Percentiles rank a stretch among this genome's conserved stretches.
phyloP scores from a whole-genome alignment of 305 asterid species.

The Solanum hybrid region DNA sequence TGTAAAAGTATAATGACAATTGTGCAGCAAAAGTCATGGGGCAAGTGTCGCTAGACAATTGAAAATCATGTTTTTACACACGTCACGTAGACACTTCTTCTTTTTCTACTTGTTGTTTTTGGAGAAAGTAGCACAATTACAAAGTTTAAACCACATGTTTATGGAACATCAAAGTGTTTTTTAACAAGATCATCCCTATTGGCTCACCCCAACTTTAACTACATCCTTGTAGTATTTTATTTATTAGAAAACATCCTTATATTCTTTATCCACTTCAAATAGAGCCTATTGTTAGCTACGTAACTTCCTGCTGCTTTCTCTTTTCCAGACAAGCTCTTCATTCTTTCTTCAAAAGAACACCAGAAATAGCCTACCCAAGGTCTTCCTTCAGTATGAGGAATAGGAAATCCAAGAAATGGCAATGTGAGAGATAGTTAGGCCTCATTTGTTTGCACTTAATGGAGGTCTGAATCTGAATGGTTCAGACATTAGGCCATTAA shows the following conservation, averaged over 20 bases:
- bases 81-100: not conserved
- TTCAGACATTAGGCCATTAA: not conserved
- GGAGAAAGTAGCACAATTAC: not conserved
- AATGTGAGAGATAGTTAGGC: slow-evolving; percentile 15
- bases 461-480: not conserved
- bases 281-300: not conserved
- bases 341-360: not conserved
- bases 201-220: not conserved
- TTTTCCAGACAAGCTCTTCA: not conserved
- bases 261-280: not conserved
- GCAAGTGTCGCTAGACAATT: not conserved
- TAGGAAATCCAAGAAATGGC: slow-evolving; percentile 21
- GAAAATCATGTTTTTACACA: not conserved
- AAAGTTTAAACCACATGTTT: not conserved
- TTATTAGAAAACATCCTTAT: not conserved
- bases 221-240: not conserved
- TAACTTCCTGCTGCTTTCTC: not conserved
- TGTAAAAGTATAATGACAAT: not conserved
- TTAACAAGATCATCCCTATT: not conserved
- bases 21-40: not conserved
- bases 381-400: not conserved
- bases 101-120: not conserved
- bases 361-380: not conserved
- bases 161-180: not conserved
- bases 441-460: not conserved